Evolutionary conservation across 805 yeast genomes (phyloP).

Genomic region (Kazachstania kunashirensis): DNA sequence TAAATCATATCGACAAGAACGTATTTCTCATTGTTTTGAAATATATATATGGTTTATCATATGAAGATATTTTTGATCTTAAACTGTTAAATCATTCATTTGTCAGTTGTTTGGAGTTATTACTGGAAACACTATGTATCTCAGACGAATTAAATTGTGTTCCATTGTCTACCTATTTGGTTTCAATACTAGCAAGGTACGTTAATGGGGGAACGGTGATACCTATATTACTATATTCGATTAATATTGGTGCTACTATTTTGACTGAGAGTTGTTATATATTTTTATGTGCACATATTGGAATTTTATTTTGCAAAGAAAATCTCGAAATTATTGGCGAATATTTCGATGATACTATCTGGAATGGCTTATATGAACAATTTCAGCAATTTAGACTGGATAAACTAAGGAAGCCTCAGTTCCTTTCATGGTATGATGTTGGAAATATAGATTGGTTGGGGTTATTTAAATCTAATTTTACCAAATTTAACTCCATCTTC

Average conservation of each 20-base stretch:
- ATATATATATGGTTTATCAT: constrained; percentile 45
- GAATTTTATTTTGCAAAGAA: constrained; percentile 45
- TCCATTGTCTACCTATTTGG: constrained; percentile 51
- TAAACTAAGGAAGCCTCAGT: not conserved
- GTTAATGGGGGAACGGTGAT: constrained; percentile 53
- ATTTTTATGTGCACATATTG: constrained; percentile 59
- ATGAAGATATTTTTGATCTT: constrained; percentile 10
- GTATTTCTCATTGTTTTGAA: constrained; percentile 43
- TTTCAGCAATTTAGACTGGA: not conserved
- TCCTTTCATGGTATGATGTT: constrained; percentile 25
- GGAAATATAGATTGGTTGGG: constrained; percentile 23
- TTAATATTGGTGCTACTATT: constrained; percentile 40
- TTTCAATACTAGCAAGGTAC: constrained; percentile 47
- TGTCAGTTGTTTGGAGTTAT: constrained; percentile 14
- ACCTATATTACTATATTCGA: constrained; percentile 45
- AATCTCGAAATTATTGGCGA: constrained; percentile 30
- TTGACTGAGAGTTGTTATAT: constrained; percentile 54
- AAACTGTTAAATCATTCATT: constrained; percentile 12
- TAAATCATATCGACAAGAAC: constrained; percentile 31
- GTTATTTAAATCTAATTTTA: constrained; percentile 30
- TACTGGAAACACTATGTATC: constrained; percentile 49
- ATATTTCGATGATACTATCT: constrained; percentile 14
- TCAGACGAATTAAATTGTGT: constrained; percentile 55
- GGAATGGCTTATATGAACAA: constrained; percentile 9
- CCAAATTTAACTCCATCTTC: constrained; percentile 34